phyloP scores from a whole-genome alignment of 2,329 filamentous ascomycete genomes.

The Colletotrichum horii region DNA sequence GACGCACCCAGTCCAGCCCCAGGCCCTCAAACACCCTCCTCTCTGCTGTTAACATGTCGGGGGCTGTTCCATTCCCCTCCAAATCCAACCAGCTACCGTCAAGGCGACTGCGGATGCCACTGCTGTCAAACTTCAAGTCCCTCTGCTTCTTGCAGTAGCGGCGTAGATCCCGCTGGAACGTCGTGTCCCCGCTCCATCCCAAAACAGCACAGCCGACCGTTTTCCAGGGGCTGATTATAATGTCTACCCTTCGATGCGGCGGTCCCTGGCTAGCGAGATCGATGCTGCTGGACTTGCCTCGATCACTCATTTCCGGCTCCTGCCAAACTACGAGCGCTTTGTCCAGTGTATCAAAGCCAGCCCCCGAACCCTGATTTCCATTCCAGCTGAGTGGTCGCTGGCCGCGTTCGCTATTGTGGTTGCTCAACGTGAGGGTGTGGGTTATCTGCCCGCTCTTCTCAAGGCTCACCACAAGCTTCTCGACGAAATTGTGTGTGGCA shows the following conservation, averaged over 20 bases:
- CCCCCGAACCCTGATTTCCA: slow-evolving; percentile 45
- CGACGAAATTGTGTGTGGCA: slow-evolving; percentile 73
- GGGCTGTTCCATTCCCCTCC: slow-evolving; percentile 62
- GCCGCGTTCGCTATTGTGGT: slow-evolving; percentile 73
- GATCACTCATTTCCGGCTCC: slow-evolving; percentile 51
- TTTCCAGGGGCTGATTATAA: slow-evolving; percentile 88
- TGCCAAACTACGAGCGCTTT: slow-evolving; percentile 96
- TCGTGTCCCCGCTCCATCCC: slow-evolving; percentile 88
- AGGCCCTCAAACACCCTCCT: slow-evolving; percentile 80
- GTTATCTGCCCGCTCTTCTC: slow-evolving; percentile 77
- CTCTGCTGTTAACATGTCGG: slow-evolving; percentile 76
- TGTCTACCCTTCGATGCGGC: slow-evolving; percentile 87
- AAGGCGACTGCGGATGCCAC: slow-evolving; percentile 73
- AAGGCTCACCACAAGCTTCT: slow-evolving; percentile 72
- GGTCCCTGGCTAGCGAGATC: not conserved
- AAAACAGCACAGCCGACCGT: slow-evolving; percentile 87
- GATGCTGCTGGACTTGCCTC: not conserved
- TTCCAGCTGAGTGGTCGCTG: slow-evolving; percentile 66
- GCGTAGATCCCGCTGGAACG: slow-evolving; percentile 86
- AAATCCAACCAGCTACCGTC: slow-evolving; percentile 76
- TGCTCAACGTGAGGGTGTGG: slow-evolving; percentile 76
- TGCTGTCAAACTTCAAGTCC: slow-evolving; percentile 88
- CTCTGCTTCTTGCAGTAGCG: slow-evolving; percentile 77
- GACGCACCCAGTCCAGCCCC: slow-evolving; percentile 69
- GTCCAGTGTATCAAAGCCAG: slow-evolving; percentile 86